Base-by-base conservation (phyloP, 2,329 filamentous ascomycete genomes). In the Xylariomycetidae sp. region DNA sequence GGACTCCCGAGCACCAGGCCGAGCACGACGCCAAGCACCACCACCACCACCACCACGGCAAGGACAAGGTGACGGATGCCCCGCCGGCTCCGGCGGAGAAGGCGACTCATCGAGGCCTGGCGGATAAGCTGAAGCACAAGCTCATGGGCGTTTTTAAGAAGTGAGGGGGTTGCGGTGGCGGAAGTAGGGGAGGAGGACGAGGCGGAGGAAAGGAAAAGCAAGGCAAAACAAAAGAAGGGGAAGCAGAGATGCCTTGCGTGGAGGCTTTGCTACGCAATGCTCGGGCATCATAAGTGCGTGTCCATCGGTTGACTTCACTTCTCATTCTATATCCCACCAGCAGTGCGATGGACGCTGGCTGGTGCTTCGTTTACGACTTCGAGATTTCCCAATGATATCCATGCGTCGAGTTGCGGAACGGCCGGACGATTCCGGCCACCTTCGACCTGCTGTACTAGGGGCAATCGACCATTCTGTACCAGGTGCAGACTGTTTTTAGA, bases 121-220 rank as follows among this genome's bases (percentile, higher is more conserved):
- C 72, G 13, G 72, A 77, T 49, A 74, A 70, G 62, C 57, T 76
- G 44, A 77, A 77, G 67, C 39, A 57, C 42, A 76, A 74, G 66
- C 52, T 76, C 26, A 60, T 74, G 35, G 62, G 64, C 13, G 50
- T 55, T 1, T 64, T 70, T 43, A 72, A 70, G 59, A 72, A 73
- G 41, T 65, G 44, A 32, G 18, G 6, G 14, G 9, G 20, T 14
- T 13, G 12, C 6, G 24, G 16, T n/a, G 18, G 25, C 17, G 10
- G 22, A 26, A 14, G 15, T 10, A 16, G 16, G 20, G 25, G 8
- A 8, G 20, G n/a, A 23, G 20, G 20, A 23, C n/a, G 16, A 19
- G 13, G 16, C 10, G 8, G 25, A 6, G 6, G 16, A n/a, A 10
- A 13, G 16, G 4, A 24, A 10, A 24, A 18, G 15, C 26, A 26